Evolutionary conservation across 2,329 filamentous ascomycete species (phyloP), one percentile per base, ranked within the genome.

Genomic region (Byssothecium circinans): DNA sequence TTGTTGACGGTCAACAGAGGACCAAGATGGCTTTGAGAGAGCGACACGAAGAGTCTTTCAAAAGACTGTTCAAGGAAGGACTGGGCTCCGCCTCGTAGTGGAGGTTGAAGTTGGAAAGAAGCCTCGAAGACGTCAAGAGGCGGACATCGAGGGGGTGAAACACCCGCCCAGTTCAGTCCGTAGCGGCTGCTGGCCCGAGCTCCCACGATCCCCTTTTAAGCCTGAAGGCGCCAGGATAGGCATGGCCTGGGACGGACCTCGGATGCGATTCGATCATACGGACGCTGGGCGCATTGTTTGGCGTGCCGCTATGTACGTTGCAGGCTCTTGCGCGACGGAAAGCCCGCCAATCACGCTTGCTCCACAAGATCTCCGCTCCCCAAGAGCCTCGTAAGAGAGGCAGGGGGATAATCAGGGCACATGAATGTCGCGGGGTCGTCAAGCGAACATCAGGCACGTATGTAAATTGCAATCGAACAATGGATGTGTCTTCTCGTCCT

Each of bases 21-120:
- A 60, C 63, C 60, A 60, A 62, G 49, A 27, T 38, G 49, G 50
- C 19, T 49, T 56, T 40, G 46, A 70, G 63, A 60, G 67, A 69
- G 64, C 51, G 66, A 68, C 63, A 49, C 58, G 60, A 65, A 67
- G 30, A 41, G 44, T 46, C 49, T 27, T 14, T 11, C 45, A 52
- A 53, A 56, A 50, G 45, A 50, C 50, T 53, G 52, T 58, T 43
- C 54, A 62, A 62, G 53, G 59, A 67, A 60, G 51, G 61, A 61
- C 54, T 62, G 56, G 36, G 60, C 58, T 68, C 62, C 56, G 51
- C 57, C 60, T 56, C 53, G 44, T 15, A 56, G 47, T 47, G 52
- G 56, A 62, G 56, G 53, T 54, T 50, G 53, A 50, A n/a, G 44
- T 54, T 41, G 43, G 44, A 41, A 42, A 44, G 43, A 37, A 50